Evolutionary conservation across 164 flowering plant genomes (phyloP), one percentile per base, ranked within the genome.

Genomic region (Dillenia turbinata): DNA sequence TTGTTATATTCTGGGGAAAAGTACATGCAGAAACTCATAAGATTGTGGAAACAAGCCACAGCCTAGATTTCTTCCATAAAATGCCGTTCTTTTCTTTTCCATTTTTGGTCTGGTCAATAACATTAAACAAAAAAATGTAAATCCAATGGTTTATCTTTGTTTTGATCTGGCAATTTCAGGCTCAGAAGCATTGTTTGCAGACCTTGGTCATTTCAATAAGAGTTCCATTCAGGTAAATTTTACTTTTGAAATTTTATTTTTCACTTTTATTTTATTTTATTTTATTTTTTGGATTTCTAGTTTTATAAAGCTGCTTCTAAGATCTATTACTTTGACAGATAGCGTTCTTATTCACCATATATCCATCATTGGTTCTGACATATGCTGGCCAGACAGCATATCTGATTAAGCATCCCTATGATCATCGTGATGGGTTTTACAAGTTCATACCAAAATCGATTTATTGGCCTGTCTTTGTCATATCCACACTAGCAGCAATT

Each of bases 371-470:
- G 58, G 83, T 88, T 56, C 77, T 90, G 51, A 88, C 97, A 51
- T 88, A 90, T 75, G 89, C 90, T 12, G 97, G 97, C 24, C 97
- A 90, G 69, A 84, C 97, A 14, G 97, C 97, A 56, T 90, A 88
- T 78, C 78, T 90, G 66, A 85, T 90, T 58, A 84, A 66, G 69
- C 67, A 88, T 63, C 94, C 87, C 9, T 75, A 75, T 62, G 85
- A 90, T 74, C 83, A 83, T 59, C 67, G 71, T 53, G 90, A 90
- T 68, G 92, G 94, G 57, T 88, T 90, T 63, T 90, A 83, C 82
- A 88, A 88, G 76, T 90, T 88, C 59, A 74, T 90, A 55, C 97
- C 97, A 17, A 49, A 60, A 9, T 2, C 56, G 44, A 59, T 90
- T 15, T 88, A 88, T 78, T 88, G 97, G 97, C 95, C 92, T 13